Conservation (phyloP, 371 early-diverging fungal species). For the Mortierella sp. region DNA sequence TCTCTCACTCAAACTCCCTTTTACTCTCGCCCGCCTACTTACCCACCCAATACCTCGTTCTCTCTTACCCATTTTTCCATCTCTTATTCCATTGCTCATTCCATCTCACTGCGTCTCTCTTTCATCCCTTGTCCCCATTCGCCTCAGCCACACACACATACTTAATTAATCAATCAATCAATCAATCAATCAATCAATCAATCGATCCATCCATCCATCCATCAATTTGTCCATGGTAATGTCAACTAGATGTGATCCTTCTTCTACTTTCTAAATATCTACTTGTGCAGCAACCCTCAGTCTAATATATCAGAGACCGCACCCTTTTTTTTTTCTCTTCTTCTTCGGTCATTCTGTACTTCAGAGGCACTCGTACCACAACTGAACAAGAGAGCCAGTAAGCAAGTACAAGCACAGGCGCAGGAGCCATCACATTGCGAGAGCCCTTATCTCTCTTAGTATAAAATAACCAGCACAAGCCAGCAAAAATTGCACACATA, state of each 20-base stretch:
- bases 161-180: no score
- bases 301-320: no score
- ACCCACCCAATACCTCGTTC: constrained; percentile 1
- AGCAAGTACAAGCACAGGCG: constrained; percentile 11
- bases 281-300: no score
- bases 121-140: neutral
- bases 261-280: no score
- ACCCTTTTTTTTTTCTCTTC: constrained; percentile 1
- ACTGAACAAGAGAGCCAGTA: neutral
- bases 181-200: no score
- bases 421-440: constrained; percentile 9
- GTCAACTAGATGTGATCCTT: neutral
- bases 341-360: neutral
- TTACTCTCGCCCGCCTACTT: neutral
- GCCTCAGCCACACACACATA: neutral
- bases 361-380: neutral
- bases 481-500: neutral
- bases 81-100: neutral
- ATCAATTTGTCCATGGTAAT: neutral
- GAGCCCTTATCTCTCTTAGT: constrained; percentile 6
- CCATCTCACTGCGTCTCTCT: neutral
- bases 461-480: neutral
- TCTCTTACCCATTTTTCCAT: neutral
- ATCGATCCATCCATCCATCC: neutral
- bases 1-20: neutral